Evolutionary conservation across 2,329 filamentous ascomycete species (phyloP).

Genomic region (Fulvia fulva): DNA sequence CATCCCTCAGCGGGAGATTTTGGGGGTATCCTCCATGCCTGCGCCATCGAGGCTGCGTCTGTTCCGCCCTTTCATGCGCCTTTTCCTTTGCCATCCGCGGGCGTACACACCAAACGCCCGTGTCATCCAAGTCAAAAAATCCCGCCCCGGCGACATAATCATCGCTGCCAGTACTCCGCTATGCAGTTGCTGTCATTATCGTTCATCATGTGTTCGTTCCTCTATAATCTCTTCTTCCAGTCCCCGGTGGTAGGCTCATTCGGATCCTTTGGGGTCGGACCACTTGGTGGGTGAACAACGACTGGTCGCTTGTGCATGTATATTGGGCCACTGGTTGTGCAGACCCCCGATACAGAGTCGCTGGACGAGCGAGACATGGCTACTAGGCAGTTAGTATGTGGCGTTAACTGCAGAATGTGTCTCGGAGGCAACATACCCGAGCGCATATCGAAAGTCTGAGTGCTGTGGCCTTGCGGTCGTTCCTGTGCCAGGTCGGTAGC

Average conservation of each 20-base stretch:
- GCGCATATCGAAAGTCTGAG: no score
- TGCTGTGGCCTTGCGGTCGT: not conserved
- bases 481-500: not conserved
- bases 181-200: not conserved
- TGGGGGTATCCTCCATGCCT: not conserved
- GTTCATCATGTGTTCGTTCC: not conserved
- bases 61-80: not conserved
- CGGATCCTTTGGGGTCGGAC: not conserved
- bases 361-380: not conserved
- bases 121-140: not conserved
- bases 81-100: not conserved
- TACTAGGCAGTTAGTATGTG: not conserved
- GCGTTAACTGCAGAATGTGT: not conserved
- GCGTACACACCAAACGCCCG: not conserved
- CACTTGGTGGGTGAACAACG: not conserved
- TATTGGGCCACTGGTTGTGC: not conserved
- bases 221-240: not conserved
- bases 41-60: not conserved
- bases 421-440: not conserved
- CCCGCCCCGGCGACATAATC: not conserved
- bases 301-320: not conserved
- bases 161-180: not conserved
- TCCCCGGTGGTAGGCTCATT: constrained; percentile 1
- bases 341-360: no score
- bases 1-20: not conserved